Evolutionary conservation across 2,329 filamentous ascomycete genomes (phyloP), one percentile per base, ranked within the genome.

Genomic region (Neopestalotiopsis sp.): DNA sequence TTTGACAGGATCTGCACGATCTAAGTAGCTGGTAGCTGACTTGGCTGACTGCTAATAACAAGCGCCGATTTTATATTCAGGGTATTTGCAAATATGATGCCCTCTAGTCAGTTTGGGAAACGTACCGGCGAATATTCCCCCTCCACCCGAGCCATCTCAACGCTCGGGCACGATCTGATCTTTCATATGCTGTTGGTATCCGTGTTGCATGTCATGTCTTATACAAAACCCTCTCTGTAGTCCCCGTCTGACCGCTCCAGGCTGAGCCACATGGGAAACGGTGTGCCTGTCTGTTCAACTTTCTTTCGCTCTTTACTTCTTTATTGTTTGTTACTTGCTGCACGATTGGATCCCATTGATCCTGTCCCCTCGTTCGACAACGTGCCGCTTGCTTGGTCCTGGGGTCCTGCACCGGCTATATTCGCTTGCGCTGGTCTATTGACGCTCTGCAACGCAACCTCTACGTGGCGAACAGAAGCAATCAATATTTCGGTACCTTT

Each of bases 341-440:
- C 58, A 69, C 60, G 57, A 40, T 70, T 73, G 72, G 71, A 71
- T 60, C 69, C 65, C 60, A 67, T 71, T 67, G 68, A 69, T 72
- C 69, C 69, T 63, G 65, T 69, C 71, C 72, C 69, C 65, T 71
- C 70, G 72, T 68, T 69, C 71, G 72, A 70, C 70, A 75, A 74
- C 74, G 71, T 72, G 73, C 70, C 71, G 71, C 63, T 45, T 38
- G 71, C 63, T 45, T 38, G 56, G 38, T 38, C 62, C 24, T 62
- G 59, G 52, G 34, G 65, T 42, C 69, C 66, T 69, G 57, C 74
- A 56, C 73, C 75, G 75, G 76, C 74, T 77, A 76, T 75, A 75
- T 75, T 73, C 72, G 70, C 70, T 59, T 60, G 67, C 65, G 65
- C 66, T 66, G 68, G 68, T 71, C 66, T 62, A 72, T 68, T 66